Evolutionary conservation across 148 eudicot genomes (phyloP), one percentile per base, ranked within the genome.

Genomic region (Bassia scoparia): DNA sequence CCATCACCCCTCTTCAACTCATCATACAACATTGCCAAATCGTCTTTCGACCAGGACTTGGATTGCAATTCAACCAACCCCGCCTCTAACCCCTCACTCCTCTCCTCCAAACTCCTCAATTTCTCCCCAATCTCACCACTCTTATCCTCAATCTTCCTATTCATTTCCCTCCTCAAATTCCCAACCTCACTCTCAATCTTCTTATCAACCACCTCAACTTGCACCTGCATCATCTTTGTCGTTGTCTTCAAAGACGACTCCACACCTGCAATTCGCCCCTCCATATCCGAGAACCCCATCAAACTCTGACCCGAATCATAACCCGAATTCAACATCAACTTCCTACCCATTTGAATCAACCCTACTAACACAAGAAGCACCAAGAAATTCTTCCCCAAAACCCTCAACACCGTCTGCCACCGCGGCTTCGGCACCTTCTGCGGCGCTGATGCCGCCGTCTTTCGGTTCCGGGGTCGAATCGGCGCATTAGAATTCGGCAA

Each of bases 151-250:
- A 90, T 70, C 59, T 67, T 85, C 75, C 41, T 72, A 61, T 15
- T 70, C 37, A 93, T n/a, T 33, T 86, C 98, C 30, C 61, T 75
- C 79, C 77, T 85, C 62, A 89, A 69, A 68, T 79, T 77, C 17
- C 72, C 70, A 33, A 93, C 74, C 35, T 78, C 84, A 62, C 79
- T 79, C 67, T 83, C 87, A 44, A 88, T 34, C 77, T 89, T 91
- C 69, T 65, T 67, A 66, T 94, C 97, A 48, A 86, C 78, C 7
- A 83, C 83, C 53, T 87, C 92, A 7, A 94, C 74, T 75, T 91
- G 96, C 33, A 88, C 85, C 83, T 91, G 96, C 80, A 94, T 54
- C 89, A 84, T 88, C 49, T 81, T 87, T 26, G 86, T 30, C 2
- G 86, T 76, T 26, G 80, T 91, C 76, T 84, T 89, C 52, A 89